Base-by-base conservation (phyloP, 2,329 filamentous ascomycete genomes). In the Neoscytalidium dimidiatum region DNA sequence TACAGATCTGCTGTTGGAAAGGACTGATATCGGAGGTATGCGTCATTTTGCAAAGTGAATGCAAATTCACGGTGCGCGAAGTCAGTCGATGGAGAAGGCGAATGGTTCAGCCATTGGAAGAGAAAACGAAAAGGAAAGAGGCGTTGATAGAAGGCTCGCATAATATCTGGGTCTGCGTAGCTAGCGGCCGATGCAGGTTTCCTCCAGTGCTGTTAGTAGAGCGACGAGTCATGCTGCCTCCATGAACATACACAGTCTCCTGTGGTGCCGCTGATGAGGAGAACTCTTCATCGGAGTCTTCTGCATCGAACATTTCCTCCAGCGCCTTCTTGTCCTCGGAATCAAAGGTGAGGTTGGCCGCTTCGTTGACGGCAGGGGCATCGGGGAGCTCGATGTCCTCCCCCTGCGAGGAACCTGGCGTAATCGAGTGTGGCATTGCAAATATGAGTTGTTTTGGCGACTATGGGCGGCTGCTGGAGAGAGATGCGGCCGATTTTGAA, bases 31-130 rank as follows among this genome's bases (percentile, higher is more conserved):
- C 95, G 90, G 31, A 97, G 85, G 77, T 97, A 97, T 44, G 91
- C 91, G 70, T 97, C 94, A 74, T 94, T 96, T 66, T 90, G 89
- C n/a, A 98, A 85, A 1, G 94, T 97, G 74, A 98, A 94, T 19
- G 95, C 94, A 76, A 99, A 98, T 78, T 99, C 95, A 74, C 95
- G 90, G 76, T 98, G 92, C 29, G 85, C 88, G 80, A 98, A 98
- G 78, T 98, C 94, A 69, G 89, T 90, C 4, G 90, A 90, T 0
- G 95, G 94, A 6, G 88, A 88, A 6, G 92, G 90, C 62, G 92
- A 92, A 79, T 98, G 95, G 75, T 98, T 99, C 53, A 99, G 87
- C 95, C 95, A 99, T 77, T 97, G 94, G 79, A 97, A 99, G 21
- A 98, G 88, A 67, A 92, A 90, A 66, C 94, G 88, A 84, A 96